These are phyloP conservation scores for Poteriospumella lacustris DNA, from an alignment of 108 stramenopile genomes.

Conservation along the genomic window DNA sequence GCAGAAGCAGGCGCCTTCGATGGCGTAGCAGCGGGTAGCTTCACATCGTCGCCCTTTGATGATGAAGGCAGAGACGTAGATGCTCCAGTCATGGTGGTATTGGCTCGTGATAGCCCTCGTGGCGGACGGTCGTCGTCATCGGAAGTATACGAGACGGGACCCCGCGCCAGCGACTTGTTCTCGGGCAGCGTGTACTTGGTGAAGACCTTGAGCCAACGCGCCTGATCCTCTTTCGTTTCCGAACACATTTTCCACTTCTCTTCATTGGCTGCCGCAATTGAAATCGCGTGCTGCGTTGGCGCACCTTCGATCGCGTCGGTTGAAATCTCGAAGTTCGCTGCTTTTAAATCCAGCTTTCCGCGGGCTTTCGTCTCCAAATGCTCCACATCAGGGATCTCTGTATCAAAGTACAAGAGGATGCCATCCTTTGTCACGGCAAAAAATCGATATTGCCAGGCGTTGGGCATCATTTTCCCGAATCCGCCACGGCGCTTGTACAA, in stretches of 20 bases:
- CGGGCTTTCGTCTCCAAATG: slow-evolving; percentile 18
- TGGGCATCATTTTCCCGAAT: slow-evolving; percentile 44
- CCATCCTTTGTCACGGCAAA: slow-evolving; percentile 19
- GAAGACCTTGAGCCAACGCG: neutral
- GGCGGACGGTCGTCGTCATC: too few relatives aligned
- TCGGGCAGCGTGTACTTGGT: neutral
- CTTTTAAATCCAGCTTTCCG: neutral
- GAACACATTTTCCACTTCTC: slow-evolving; percentile 27
- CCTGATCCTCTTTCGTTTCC: slow-evolving; percentile 1
- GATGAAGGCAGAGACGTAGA: too few relatives aligned
- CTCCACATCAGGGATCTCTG: neutral
- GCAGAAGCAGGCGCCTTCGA: too few relatives aligned
- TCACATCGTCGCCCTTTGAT: too few relatives aligned
- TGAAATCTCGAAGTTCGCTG: neutral
- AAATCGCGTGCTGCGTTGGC: neutral
- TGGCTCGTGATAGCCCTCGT: too few relatives aligned
- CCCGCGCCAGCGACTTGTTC: too few relatives aligned
- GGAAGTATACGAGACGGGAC: too few relatives aligned
- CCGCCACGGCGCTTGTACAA: slow-evolving; percentile 57
- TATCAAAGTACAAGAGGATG: slow-evolving; percentile 12
- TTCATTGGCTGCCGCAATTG: slow-evolving; percentile 2
- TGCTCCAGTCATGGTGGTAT: too few relatives aligned
- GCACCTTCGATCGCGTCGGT: slow-evolving; percentile 14
- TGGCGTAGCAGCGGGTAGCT: too few relatives aligned
- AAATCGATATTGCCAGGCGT: slow-evolving; percentile 23